Conservation (phyloP, 495 filamentous ascomycete species). For the Aspergillus haitiensis region DNA sequence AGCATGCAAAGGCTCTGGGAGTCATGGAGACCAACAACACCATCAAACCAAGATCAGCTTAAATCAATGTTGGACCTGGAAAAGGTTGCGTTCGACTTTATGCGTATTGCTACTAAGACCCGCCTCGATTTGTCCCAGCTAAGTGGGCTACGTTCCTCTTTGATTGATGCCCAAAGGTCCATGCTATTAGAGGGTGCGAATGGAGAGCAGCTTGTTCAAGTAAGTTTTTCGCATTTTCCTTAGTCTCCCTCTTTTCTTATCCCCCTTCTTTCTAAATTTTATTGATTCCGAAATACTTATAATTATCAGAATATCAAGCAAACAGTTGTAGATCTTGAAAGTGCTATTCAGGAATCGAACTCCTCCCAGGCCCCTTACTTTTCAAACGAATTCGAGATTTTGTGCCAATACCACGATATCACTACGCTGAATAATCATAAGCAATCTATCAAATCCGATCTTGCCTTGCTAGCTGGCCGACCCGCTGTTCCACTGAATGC, state of each 20-base stretch:
- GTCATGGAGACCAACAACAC: slow-evolving; percentile 63
- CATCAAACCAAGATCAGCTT: slow-evolving; percentile 52
- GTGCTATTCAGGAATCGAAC: slow-evolving; percentile 39
- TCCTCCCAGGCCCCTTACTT: slow-evolving; percentile 50
- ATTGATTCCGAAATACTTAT: slow-evolving; percentile 17
- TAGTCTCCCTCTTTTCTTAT: background rate
- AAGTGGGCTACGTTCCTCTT: slow-evolving; percentile 40
- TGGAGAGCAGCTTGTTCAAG: slow-evolving; percentile 38
- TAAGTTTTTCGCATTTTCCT: slow-evolving; percentile 16
- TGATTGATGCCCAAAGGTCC: slow-evolving; percentile 44
- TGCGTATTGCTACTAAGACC: slow-evolving; percentile 51
- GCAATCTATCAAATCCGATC: slow-evolving; percentile 30
- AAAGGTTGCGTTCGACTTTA: slow-evolving; percentile 71
- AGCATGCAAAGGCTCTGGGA: slow-evolving; percentile 87
- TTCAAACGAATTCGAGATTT: slow-evolving; percentile 60
- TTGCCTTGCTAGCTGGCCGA: slow-evolving; percentile 45
- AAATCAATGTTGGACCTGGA: slow-evolving; percentile 60
- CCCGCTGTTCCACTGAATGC: slow-evolving; percentile 36
- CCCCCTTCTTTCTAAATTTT: background rate
- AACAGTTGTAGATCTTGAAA: slow-evolving; percentile 58
- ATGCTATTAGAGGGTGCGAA: slow-evolving; percentile 44
- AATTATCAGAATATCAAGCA: slow-evolving; percentile 46
- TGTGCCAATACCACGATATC: slow-evolving; percentile 63
- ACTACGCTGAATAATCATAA: slow-evolving; percentile 23
- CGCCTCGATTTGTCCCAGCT: slow-evolving; percentile 45